Percentiles rank a stretch among this genome's conserved stretches.
Conservation (phyloP, 352 stramenopile species). For the Paralagenidium karlingii region DNA sequence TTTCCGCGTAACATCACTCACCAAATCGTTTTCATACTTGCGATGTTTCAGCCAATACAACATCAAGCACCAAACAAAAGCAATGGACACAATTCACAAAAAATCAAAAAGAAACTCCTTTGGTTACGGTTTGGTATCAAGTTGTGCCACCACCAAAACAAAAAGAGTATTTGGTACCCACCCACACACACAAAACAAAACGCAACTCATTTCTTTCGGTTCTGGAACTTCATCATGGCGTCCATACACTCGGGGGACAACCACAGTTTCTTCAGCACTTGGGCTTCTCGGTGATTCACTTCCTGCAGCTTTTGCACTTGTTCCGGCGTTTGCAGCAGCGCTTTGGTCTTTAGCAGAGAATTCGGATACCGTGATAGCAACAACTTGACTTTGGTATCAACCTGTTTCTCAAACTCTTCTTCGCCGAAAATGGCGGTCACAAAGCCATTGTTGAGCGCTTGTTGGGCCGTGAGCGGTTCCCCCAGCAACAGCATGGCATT, state of each 20-base stretch:
- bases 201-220: slow-evolving; percentile 46
- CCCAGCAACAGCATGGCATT: slow-evolving; percentile 85
- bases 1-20: too few relatives aligned
- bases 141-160: too few relatives aligned
- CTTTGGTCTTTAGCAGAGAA: slow-evolving; percentile 50
- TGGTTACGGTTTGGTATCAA: too few relatives aligned
- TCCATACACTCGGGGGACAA: slow-evolving; percentile 59
- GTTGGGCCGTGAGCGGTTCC: slow-evolving; percentile 63
- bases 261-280: slow-evolving; percentile 65
- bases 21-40: too few relatives aligned
- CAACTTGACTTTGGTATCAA: slow-evolving; percentile 49
- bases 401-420: slow-evolving; percentile 45
- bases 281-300: slow-evolving; percentile 35
- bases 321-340: slow-evolving; percentile 30
- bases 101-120: too few relatives aligned
- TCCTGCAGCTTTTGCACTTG: slow-evolving; percentile 39
- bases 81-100: too few relatives aligned
- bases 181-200: too few relatives aligned
- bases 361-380: slow-evolving; percentile 50
- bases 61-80: too few relatives aligned
- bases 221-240: slow-evolving; percentile 63
- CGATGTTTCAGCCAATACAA: too few relatives aligned
- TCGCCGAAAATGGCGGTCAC: slow-evolving; percentile 38
- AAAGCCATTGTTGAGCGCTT: slow-evolving; percentile 28
- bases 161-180: too few relatives aligned